phyloP scores from a whole-genome alignment of 169 alveolate species.

The Plasmodium sp. region DNA sequence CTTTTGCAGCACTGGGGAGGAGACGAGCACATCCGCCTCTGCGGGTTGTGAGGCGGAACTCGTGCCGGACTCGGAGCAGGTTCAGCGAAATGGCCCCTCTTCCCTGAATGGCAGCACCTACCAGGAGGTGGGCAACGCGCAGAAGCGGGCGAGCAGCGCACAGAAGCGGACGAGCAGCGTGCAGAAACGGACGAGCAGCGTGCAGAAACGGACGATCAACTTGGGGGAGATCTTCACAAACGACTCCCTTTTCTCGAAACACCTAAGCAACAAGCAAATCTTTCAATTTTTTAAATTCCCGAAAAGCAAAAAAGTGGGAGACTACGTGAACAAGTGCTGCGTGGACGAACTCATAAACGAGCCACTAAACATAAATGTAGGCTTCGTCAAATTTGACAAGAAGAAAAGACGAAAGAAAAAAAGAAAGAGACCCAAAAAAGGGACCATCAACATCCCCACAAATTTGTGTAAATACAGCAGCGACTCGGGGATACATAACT shows the following conservation, averaged over 20 bases:
- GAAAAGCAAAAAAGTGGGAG: conserved; percentile 3
- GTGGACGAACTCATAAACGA: conserved; percentile 28
- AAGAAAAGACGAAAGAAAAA: conserved; percentile 14
- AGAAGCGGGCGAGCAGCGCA: background rate
- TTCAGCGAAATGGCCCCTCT: background rate
- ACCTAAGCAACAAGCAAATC: conserved; percentile 20
- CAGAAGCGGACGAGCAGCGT: background rate
- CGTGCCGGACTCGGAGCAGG: background rate
- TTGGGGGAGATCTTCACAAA: background rate
- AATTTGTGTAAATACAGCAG: conserved; percentile 14
- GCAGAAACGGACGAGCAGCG: background rate
- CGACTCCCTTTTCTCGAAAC: conserved; percentile 63
- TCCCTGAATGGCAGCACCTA: background rate
- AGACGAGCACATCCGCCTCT: background rate
- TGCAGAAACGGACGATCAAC: background rate
- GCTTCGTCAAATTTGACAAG: conserved; percentile 52
- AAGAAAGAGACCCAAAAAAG: background rate
- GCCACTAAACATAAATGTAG: conserved; percentile 49
- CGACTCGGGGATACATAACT: conserved; percentile 34
- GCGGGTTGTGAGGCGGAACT: background rate
- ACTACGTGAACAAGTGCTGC: conserved; percentile 34
- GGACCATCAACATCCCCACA: background rate
- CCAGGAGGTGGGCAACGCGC: background rate
- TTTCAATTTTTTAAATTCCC: conserved; percentile 63
- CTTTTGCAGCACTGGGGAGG: background rate